A percentile compares a stretch with the other conserved stretches of the same genome.
These are phyloP conservation scores for Thelephora aurantiotincta DNA, from an alignment of 768 basidiomycete genomes.

Conservation along the genomic window DNA sequence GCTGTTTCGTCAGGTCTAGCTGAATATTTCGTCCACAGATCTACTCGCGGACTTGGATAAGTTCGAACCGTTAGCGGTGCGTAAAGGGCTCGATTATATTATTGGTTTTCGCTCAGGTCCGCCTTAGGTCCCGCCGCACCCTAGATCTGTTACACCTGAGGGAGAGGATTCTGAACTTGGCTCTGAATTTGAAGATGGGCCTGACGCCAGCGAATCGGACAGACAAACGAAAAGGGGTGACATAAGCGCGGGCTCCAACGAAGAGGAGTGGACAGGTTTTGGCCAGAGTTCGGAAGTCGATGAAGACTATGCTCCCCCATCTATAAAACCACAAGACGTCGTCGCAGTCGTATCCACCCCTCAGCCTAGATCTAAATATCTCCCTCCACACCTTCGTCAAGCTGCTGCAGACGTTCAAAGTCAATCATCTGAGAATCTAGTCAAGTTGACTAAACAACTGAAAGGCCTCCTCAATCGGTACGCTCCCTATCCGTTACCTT, in stretches of 20 bases:
- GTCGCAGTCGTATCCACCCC: background rate
- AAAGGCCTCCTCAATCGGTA: slow-evolving; percentile 87
- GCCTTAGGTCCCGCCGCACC: too few relatives aligned
- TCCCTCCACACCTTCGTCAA: slow-evolving; percentile 72
- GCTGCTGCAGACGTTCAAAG: slow-evolving; percentile 22
- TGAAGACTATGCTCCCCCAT: slow-evolving; percentile 4
- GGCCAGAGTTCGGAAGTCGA: background rate
- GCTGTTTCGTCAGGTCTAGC: background rate
- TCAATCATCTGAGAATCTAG: slow-evolving; percentile 21
- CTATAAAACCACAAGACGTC: background rate
- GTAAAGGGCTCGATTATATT: too few relatives aligned
- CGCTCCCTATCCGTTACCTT: slow-evolving; percentile 5
- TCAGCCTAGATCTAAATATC: slow-evolving; percentile 35
- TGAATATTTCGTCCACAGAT: slow-evolving; percentile 9
- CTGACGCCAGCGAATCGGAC: too few relatives aligned
- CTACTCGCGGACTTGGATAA: slow-evolving; percentile 14
- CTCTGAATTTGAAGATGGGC: too few relatives aligned
- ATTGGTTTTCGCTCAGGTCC: too few relatives aligned
- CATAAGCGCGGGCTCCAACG: background rate
- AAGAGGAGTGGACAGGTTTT: slow-evolving; percentile 7
- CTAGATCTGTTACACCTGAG: too few relatives aligned
- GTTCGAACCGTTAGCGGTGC: slow-evolving; percentile 8
- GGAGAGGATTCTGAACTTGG: too few relatives aligned
- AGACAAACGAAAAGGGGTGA: too few relatives aligned
- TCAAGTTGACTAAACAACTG: slow-evolving; percentile 57